phyloP scores from a whole-genome alignment of 1,284 basidiomycete species.

The Caloboletus inedulis region DNA sequence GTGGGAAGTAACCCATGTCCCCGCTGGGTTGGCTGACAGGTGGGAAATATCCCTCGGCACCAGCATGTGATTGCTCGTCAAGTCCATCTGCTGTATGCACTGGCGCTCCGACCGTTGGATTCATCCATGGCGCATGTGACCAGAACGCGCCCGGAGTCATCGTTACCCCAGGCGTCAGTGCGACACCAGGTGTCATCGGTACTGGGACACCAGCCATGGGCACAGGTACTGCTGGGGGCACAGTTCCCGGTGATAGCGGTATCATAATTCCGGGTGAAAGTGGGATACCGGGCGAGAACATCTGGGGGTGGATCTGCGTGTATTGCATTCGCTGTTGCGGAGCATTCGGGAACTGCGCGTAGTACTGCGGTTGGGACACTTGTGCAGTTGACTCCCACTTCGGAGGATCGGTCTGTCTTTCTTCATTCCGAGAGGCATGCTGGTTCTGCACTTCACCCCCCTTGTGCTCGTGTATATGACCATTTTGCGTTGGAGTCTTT shows the following conservation, averaged over 20 bases:
- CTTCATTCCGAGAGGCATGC: conserved; percentile 4
- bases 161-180: conserved; percentile 65
- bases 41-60: conserved; percentile 44
- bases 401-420: conserved; percentile 1
- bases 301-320: conserved; percentile 20
- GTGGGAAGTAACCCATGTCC: conserved; percentile 40
- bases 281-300: conserved; percentile 34
- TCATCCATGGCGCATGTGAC: conserved; percentile 55
- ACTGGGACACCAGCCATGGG: conserved; percentile 24
- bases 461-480: conserved; percentile 4
- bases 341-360: conserved; percentile 12
- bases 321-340: conserved; percentile 25
- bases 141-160: conserved; percentile 73
- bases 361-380: conserved; percentile 10
- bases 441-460: conserved; percentile 5
- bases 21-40: conserved; percentile 29
- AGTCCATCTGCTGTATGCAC: conserved; percentile 34
- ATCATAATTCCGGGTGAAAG: conserved; percentile 32
- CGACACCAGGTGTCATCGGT: conserved; percentile 60
- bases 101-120: conserved; percentile 68
- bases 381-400: conserved; percentile 13
- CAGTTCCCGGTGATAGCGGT: conserved; percentile 28
- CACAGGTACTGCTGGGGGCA: conserved; percentile 18
- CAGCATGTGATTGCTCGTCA: conserved; percentile 11
- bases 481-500: conserved; percentile 21